phyloP scores from a whole-genome alignment of 257 asterid genomes.

The Solanum habrochaites region DNA sequence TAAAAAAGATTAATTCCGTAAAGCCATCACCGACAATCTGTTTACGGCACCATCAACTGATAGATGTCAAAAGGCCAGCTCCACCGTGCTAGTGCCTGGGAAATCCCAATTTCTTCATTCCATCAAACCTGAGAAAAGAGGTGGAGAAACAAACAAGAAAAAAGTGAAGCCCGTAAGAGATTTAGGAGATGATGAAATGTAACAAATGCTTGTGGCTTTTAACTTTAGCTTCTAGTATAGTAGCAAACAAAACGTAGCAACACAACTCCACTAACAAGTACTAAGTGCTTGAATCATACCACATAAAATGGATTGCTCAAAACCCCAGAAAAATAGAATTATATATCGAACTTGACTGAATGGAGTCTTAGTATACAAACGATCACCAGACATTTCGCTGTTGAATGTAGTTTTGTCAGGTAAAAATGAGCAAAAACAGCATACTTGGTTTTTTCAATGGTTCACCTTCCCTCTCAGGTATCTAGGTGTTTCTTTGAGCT shows the following conservation, averaged over 20 bases:
- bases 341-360: not conserved
- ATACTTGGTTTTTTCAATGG: not conserved
- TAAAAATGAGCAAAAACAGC: not conserved
- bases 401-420: not conserved
- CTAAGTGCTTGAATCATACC: not conserved
- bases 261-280: not conserved
- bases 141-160: not conserved
- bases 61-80: not conserved
- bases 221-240: not conserved
- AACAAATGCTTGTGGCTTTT: not conserved
- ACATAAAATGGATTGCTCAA: not conserved
- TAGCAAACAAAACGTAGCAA: not conserved
- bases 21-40: not conserved
- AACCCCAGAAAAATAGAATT: not conserved
- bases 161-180: not conserved
- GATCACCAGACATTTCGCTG: not conserved
- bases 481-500: not conserved
- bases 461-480: not conserved
- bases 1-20: not conserved
- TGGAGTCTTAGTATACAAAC: not conserved
- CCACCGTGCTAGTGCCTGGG: not conserved
- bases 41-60: not conserved
- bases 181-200: not conserved
- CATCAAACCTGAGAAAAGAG: not conserved
- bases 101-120: not conserved